Evolutionary conservation across 2,329 filamentous ascomycete genomes (phyloP), one percentile per base, ranked within the genome.

Genomic region (Leptographium flavum): DNA sequence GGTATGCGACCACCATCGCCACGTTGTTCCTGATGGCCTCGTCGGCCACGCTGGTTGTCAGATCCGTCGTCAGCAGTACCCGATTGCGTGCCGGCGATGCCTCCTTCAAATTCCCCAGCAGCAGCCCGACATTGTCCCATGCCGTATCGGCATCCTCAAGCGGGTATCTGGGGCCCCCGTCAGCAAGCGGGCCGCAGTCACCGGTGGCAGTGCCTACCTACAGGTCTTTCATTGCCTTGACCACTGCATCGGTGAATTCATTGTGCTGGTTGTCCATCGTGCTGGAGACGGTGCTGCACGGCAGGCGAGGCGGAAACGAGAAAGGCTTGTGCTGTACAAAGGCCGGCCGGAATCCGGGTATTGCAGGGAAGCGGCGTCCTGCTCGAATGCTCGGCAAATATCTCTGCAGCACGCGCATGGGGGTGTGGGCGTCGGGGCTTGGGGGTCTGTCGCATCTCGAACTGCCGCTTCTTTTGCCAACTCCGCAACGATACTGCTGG

Each of bases 121-220:
- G 72, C 43, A 95, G 73, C 42, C 92, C 92, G n/a, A 93, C 94
- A 58, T 98, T 98, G 61, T 98, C 92, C 74, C 88, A 98, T 52
- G 83, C 79, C 54, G 81, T 81, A 59, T 96, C 92, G 10, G 92
- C 92, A 36, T 95, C 9, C 27, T 42, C 30, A 28, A 42, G 30
- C 7, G 30, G 39, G 31, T 42, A 42, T 13, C 39, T 42, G 5
- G n/a, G 4, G 8, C 35, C 1, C 2, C 19, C 21, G 17, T 31
- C 22, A 31, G 32, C 5, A 3, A 21, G 5, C 19, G 9, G 11
- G 32, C 19, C n/a, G n/a, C n/a, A n/a, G 14, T n/a, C 13, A 11
- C 9, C 9, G 5, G n/a, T 6, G 35, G 5, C 7, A 22, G 7
- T 15, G 5, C 15, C 17, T 8, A 21, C 43, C 4, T 28, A 49